These are phyloP conservation scores for Salix dunnii DNA, from an alignment of 345 rosid genomes.

Conservation along the genomic window DNA sequence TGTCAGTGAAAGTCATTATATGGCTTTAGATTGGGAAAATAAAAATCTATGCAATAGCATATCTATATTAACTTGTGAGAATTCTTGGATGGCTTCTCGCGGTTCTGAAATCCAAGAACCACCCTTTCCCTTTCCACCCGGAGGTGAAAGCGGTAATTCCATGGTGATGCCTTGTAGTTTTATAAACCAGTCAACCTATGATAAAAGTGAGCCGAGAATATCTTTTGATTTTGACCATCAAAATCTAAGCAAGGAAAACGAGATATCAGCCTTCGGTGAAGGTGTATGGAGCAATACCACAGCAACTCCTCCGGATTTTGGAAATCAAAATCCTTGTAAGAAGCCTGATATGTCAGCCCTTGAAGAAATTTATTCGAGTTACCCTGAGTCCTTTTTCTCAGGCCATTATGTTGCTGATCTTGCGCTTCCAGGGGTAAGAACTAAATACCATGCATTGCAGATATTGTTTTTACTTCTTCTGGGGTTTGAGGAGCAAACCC, in stretches of 20 bases:
- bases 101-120: neutral
- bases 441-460: neutral
- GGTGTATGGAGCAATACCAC: neutral
- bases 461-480: neutral
- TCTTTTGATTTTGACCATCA: neutral
- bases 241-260: neutral
- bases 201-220: neutral
- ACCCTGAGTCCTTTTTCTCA: neutral
- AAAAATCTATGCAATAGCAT: neutral
- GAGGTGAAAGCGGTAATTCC: neutral
- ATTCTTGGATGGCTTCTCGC: neutral
- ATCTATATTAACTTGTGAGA: neutral
- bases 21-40: neutral
- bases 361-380: neutral
- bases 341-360: conserved; percentile 2
- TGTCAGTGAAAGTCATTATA: too few species aligned
- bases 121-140: neutral
- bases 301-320: neutral
- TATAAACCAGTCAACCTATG: neutral
- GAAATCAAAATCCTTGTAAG: conserved; percentile 4
- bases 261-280: neutral
- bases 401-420: neutral
- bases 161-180: neutral
- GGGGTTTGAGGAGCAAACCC: neutral
- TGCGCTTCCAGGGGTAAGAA: neutral